Conservation (phyloP, 192 early-diverging fungal genomes). For the Coemansia sp. region DNA sequence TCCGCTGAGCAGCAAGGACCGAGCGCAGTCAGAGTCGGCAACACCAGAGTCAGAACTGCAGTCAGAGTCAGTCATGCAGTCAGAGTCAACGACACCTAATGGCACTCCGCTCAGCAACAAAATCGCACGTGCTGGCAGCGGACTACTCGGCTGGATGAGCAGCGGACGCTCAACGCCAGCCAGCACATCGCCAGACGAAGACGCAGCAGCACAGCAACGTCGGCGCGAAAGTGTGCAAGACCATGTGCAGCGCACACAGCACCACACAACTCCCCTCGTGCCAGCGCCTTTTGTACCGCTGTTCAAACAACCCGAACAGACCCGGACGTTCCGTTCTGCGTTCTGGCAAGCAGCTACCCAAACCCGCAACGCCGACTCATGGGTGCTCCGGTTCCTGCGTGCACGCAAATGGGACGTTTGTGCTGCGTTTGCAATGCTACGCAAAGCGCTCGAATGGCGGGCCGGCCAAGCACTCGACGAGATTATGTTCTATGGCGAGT, state of each 20-base stretch:
- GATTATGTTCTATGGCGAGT: conserved; percentile 60
- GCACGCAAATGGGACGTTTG: conserved; percentile 84
- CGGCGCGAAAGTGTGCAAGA: conserved; percentile 20
- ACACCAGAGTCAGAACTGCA: background rate
- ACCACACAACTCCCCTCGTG: background rate
- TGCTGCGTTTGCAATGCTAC: conserved; percentile 68
- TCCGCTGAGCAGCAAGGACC: conserved; percentile 19
- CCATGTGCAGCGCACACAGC: conserved; percentile 7
- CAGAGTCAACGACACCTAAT: background rate
- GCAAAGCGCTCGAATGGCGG: conserved; percentile 71
- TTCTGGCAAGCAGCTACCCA: conserved; percentile 65
- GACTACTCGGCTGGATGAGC: conserved; percentile 12
- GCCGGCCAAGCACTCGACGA: conserved; percentile 58
- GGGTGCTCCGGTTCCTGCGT: conserved; percentile 76
- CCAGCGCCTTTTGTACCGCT: conserved; percentile 26
- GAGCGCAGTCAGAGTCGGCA: background rate
- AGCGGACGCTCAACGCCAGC: conserved; percentile 17
- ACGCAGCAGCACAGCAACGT: background rate
- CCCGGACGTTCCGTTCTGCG: conserved; percentile 49
- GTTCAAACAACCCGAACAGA: conserved; percentile 7
- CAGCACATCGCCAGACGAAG: background rate
- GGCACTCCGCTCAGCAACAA: too few species aligned
- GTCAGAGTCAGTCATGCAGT: background rate
- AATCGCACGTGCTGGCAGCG: background rate
- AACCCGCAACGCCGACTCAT: conserved; percentile 64